Base-by-base conservation (phyloP, 2,329 filamentous ascomycete species). In the Fusarium neocosmosporiellum region DNA sequence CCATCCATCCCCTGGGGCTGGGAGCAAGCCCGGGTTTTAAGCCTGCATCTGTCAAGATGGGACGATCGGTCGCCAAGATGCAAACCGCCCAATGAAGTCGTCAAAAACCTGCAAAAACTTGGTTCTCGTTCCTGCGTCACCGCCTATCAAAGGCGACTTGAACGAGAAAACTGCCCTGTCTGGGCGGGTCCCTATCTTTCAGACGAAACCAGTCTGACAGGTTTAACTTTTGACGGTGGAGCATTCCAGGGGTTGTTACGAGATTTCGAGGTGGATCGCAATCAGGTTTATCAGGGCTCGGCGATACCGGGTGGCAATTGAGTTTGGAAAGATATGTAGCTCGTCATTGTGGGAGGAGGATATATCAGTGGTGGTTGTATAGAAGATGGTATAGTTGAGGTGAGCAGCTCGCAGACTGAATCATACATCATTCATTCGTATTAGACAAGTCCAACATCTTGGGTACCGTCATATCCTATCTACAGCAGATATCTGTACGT, bases 401-500 rank as follows among this genome's bases (percentile, higher is more conserved):
- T 24, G 43, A 18, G 22, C 18, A 8, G 11, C 11, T 11, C 11
- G 33, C 20, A 24, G n/a, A 16, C n/a, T 20, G 20, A 37, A 31
- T 8, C n/a, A 10, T 58, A 18, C 59, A 48, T 72, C 63, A 54
- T 72, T 57, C 16, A 73, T 59, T 73, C 66, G 55, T 33, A 53
- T 71, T 29, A 71, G 31, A 24, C 50, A 62, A 68, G 22, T 37
- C 14, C 43, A 53, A 31, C 57, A 36, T 27, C 16, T 31, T 22
- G 22, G 53, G 50, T 63, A 50, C 57, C 41, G 39, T 57, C 57
- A 50, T 46, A 43, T 58, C 59, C 37, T 29, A 63, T 50, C 59
- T 84, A 91, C 70, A 90, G 74, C 65, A 88, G 75, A 79, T 91
- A 91, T 70, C 89, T 83, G 78, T 91, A 91, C 18, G 87, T 87